Conservation (phyloP, 768 basidiomycete genomes). For the Paxillus ammoniavirescens region DNA sequence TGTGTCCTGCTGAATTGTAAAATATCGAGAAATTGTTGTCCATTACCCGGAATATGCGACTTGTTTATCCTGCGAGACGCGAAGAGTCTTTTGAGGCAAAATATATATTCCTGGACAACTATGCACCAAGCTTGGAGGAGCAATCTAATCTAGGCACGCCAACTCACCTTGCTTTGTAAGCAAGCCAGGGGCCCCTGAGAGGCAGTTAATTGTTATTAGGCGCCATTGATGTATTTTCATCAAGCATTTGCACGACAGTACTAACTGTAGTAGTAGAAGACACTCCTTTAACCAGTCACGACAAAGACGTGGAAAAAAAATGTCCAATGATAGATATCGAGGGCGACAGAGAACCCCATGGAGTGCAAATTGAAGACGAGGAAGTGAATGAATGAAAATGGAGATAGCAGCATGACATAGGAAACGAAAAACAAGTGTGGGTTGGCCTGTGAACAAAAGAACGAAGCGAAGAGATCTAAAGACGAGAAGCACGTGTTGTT, state of each 20-base stretch:
- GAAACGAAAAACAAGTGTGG: not conserved
- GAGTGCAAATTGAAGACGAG: not conserved
- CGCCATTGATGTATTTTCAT: not conserved
- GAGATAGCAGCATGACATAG: not conserved
- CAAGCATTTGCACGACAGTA: not conserved
- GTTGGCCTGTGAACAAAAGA: not conserved
- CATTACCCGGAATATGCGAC: not conserved
- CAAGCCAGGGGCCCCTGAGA: no score
- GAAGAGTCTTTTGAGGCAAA: no score
- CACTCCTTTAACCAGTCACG: not conserved
- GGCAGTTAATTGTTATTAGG: no score
- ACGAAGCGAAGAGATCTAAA: not conserved
- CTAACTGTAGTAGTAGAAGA: no score
- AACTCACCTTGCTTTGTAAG: no score
- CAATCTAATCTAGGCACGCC: no score
- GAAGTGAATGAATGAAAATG: not conserved
- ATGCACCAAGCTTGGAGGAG: no score
- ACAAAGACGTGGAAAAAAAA: not conserved
- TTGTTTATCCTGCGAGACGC: no score
- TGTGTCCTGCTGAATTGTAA: not conserved
- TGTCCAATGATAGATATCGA: not conserved
- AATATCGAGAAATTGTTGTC: not conserved
- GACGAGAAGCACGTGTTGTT: not conserved
- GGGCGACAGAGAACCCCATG: not conserved
- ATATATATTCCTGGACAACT: no score